A percentile compares a stretch with the other conserved stretches of the same genome.
phyloP scores from a whole-genome alignment of 2,329 filamentous ascomycete genomes.

The Phialocephala subalpina region DNA sequence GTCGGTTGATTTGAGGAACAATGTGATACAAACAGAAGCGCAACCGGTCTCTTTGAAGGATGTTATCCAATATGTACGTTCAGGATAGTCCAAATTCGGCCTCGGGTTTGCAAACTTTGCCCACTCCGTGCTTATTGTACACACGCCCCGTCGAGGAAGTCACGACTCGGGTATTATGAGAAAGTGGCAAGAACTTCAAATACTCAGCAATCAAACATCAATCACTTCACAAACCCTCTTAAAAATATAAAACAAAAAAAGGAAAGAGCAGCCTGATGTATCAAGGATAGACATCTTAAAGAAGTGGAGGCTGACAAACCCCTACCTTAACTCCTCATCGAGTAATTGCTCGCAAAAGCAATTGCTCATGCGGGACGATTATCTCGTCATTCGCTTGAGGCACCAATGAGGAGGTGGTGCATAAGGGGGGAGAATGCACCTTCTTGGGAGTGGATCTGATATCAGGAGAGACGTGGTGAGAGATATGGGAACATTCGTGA shows the following conservation, averaged over 20 bases:
- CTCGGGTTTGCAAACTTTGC: not conserved
- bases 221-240: not conserved
- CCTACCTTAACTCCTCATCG: not conserved
- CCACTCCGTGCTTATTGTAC: not conserved
- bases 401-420: not conserved
- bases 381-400: constrained; percentile 19
- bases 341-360: not conserved
- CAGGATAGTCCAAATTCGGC: not conserved
- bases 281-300: not conserved
- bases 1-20: not conserved
- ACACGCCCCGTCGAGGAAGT: not conserved
- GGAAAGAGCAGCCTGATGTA: not conserved
- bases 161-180: not conserved
- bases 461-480: not conserved
- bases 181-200: not conserved
- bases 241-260: not conserved
- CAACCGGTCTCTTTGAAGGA: not conserved
- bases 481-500: not conserved
- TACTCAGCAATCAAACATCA: not conserved
- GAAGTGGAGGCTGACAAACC: not conserved
- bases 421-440: not conserved
- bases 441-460: not conserved
- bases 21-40: not conserved
- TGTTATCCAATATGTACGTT: not conserved
- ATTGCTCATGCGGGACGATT: constrained; percentile 23